Evolutionary conservation across 2,329 filamentous ascomycete genomes (phyloP).

Genomic region (Cladophialophora exuberans): DNA sequence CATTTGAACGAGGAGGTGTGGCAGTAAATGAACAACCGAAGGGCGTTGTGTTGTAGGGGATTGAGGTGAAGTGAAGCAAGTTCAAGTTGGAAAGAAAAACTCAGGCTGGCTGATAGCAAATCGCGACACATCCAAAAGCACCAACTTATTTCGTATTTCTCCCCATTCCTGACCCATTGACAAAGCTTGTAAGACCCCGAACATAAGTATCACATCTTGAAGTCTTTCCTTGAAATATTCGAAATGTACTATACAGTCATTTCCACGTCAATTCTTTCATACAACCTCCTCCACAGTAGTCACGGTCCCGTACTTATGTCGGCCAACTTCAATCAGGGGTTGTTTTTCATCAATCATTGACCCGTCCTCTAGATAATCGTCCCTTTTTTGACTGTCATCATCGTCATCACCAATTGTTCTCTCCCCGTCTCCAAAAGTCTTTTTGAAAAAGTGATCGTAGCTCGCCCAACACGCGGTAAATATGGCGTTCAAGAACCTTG

Average conservation of each 20-base stretch:
- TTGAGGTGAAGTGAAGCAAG: conserved; percentile 7
- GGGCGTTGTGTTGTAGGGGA: not conserved
- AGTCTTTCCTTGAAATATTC: not conserved
- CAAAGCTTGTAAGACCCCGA: too few species aligned
- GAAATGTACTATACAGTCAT: not conserved
- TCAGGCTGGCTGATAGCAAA: not conserved
- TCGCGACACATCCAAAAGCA: too few species aligned
- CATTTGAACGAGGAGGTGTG: not conserved
- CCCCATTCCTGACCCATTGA: not conserved
- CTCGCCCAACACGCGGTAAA: conserved; percentile 64
- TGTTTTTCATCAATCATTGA: conserved; percentile 24
- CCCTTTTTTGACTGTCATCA: conserved; percentile 16
- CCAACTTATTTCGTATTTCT: too few species aligned
- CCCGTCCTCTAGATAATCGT: not conserved
- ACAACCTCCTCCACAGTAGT: conserved; percentile 16
- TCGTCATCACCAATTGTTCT: conserved; percentile 50
- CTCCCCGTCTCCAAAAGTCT: conserved; percentile 84
- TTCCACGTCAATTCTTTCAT: conserved; percentile 4
- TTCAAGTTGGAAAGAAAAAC: not conserved
- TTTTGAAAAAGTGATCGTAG: conserved; percentile 68
- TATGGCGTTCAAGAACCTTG: conserved; percentile 52
- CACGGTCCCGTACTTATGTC: conserved; percentile 21
- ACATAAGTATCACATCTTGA: not conserved
- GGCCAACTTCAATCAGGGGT: conserved; percentile 20
- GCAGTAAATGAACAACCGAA: not conserved